phyloP scores from a whole-genome alignment of 495 filamentous ascomycete species.

The Copromyces sp. region DNA sequence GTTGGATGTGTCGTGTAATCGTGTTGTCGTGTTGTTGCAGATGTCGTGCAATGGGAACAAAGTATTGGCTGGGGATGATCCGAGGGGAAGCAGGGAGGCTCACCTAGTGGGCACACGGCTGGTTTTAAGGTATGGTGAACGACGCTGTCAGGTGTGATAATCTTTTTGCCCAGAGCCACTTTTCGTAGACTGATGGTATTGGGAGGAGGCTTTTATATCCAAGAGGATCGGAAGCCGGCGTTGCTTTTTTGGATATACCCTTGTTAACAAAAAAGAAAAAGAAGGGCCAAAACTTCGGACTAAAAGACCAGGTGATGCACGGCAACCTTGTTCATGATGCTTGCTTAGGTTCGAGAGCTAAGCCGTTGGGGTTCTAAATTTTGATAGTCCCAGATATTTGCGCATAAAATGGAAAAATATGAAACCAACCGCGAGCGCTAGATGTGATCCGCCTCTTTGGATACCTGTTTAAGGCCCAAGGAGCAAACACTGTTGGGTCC shows the following conservation, averaged over 20 bases:
- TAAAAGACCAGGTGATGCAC: neutral
- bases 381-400: neutral
- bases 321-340: neutral
- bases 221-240: neutral
- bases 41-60: neutral
- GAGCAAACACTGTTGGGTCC: neutral
- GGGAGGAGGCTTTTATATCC: neutral
- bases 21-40: neutral
- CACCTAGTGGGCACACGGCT: neutral
- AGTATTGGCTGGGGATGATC: neutral
- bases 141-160: neutral
- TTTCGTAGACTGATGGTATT: neutral
- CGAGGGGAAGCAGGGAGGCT: neutral
- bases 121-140: neutral
- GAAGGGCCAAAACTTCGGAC: neutral
- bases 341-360: neutral
- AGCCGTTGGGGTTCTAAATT: neutral
- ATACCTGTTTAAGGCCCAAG: neutral
- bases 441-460: neutral
- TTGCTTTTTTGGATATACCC: neutral
- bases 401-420: neutral
- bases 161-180: neutral
- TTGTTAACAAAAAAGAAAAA: neutral
- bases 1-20: neutral
- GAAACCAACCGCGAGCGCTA: conserved; percentile 2